These are phyloP conservation scores for Elongisporangium undulatum DNA, from an alignment of 352 stramenopile species.

Conservation along the genomic window DNA sequence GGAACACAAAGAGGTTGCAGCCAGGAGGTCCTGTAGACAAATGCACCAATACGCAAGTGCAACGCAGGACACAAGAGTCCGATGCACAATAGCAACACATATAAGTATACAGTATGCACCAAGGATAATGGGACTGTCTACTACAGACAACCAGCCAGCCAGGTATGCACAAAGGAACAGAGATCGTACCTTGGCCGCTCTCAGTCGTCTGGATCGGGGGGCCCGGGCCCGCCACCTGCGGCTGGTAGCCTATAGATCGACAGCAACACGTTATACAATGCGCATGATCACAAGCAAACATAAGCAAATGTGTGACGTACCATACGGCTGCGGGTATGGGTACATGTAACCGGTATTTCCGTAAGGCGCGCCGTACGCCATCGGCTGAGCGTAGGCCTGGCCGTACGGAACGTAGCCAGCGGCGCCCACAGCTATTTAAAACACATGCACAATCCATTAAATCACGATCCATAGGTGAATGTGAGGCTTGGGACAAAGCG, in stretches of 20 bases:
- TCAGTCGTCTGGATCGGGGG: constrained; percentile 88
- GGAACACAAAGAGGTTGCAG: constrained; percentile 98
- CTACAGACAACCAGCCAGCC: constrained; percentile 10
- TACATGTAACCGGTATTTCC: constrained; percentile 80
- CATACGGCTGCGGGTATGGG: constrained; percentile 77
- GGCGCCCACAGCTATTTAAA: constrained; percentile 8
- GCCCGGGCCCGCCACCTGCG: constrained; percentile 77
- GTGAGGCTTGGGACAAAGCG: neutral
- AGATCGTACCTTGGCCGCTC: constrained; percentile 72
- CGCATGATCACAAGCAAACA: neutral
- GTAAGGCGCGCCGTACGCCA: constrained; percentile 75
- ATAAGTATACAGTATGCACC: constrained; percentile 16
- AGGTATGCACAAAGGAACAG: constrained; percentile 12
- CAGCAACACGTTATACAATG: neutral
- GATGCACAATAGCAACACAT: constrained; percentile 15
- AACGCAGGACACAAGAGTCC: constrained; percentile 20
- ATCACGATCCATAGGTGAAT: neutral
- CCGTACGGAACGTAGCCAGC: constrained; percentile 66
- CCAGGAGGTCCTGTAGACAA: constrained; percentile 82
- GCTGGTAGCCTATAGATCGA: constrained; percentile 54
- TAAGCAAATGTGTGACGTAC: constrained; percentile 18
- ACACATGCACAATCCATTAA: neutral
- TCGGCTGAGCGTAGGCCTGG: constrained; percentile 72
- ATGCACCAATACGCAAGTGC: constrained; percentile 30
- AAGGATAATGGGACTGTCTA: constrained; percentile 12